Percentiles rank a stretch among this genome's conserved stretches.
Conservation (phyloP, 805 yeast genomes). For the Metschnikowia peoriensis region DNA sequence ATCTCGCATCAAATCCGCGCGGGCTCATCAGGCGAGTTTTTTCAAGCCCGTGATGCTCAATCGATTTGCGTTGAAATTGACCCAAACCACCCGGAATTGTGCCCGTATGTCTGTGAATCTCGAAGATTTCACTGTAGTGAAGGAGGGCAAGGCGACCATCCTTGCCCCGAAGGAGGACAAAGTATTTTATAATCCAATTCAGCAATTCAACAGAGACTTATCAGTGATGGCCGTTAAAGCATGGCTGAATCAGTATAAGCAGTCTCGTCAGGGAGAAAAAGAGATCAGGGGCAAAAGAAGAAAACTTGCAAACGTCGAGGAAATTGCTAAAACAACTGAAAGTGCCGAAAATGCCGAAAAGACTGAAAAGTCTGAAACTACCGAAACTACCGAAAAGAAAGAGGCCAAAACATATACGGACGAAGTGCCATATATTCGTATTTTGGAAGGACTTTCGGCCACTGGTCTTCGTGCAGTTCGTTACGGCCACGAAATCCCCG, state of each 20-base stretch:
- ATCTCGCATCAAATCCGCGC: not conserved
- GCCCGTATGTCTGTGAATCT: constrained; percentile 20
- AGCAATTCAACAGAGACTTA: constrained; percentile 92
- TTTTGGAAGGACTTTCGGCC: constrained; percentile 90
- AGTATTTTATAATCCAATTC: constrained; percentile 95
- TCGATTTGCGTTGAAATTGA: not conserved
- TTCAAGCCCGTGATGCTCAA: constrained; percentile 1
- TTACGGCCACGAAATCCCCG: constrained; percentile 87
- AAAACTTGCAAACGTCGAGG: not conserved
- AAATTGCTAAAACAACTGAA: not conserved
- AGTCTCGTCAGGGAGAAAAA: constrained; percentile 28
- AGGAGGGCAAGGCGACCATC: constrained; percentile 83
- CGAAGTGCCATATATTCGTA: constrained; percentile 39
- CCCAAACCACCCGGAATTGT: not conserved
- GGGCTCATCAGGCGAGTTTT: constrained; percentile 3
- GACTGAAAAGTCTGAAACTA: not conserved
- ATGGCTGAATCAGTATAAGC: constrained; percentile 66
- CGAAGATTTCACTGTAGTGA: constrained; percentile 35
- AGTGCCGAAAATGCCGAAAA: not conserved
- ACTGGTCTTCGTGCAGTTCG: constrained; percentile 93
- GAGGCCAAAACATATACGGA: not conserved
- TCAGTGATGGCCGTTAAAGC: constrained; percentile 84
- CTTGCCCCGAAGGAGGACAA: constrained; percentile 76
- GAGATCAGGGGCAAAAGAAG: constrained; percentile 21
- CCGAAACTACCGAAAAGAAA: not conserved